A percentile compares a stretch with the other conserved stretches of the same genome.
Evolutionary conservation across 2,329 filamentous ascomycete species (phyloP).

Genomic region (Dendrostoma leiphaemia): DNA sequence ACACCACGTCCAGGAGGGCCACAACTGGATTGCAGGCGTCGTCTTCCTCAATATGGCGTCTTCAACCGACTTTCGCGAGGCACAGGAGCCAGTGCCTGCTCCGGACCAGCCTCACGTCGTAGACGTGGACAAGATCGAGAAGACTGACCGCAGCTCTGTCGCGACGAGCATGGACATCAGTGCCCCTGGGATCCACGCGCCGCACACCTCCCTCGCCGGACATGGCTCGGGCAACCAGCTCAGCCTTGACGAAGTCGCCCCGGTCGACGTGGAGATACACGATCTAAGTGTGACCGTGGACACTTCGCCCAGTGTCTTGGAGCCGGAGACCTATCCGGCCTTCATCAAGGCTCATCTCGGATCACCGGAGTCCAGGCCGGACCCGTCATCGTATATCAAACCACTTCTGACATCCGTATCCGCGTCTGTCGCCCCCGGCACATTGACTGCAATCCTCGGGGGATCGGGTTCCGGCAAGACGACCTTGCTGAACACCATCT

Average conservation of each 20-base stretch:
- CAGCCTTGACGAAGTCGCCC: conserved; percentile 52
- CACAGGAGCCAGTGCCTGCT: neutral
- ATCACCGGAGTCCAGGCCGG: conserved; percentile 29
- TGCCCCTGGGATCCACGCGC: conserved; percentile 4
- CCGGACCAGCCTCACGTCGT: neutral
- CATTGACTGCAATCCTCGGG: conserved; percentile 72
- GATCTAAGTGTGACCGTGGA: conserved; percentile 56
- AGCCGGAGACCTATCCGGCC: conserved; percentile 44
- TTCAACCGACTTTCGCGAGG: neutral
- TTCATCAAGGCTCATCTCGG: conserved; percentile 29
- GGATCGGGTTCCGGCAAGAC: conserved; percentile 74
- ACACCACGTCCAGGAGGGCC: too few relatives aligned
- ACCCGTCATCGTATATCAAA: conserved; percentile 37
- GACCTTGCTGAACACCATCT: conserved; percentile 68
- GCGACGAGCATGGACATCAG: conserved; percentile 28
- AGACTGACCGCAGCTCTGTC: conserved; percentile 31
- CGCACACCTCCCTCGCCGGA: conserved; percentile 25
- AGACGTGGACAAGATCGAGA: conserved; percentile 33
- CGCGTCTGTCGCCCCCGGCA: conserved; percentile 63
- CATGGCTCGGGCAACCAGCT: conserved; percentile 34
- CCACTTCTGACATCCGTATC: conserved; percentile 61
- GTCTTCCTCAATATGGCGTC: conserved; percentile 6
- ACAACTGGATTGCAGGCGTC: too few relatives aligned
- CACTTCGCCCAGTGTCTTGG: conserved; percentile 52
- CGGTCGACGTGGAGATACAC: conserved; percentile 53